These are phyloP conservation scores for Eutypa lata DNA, from an alignment of 2,329 filamentous ascomycete species.

Conservation along the genomic window DNA sequence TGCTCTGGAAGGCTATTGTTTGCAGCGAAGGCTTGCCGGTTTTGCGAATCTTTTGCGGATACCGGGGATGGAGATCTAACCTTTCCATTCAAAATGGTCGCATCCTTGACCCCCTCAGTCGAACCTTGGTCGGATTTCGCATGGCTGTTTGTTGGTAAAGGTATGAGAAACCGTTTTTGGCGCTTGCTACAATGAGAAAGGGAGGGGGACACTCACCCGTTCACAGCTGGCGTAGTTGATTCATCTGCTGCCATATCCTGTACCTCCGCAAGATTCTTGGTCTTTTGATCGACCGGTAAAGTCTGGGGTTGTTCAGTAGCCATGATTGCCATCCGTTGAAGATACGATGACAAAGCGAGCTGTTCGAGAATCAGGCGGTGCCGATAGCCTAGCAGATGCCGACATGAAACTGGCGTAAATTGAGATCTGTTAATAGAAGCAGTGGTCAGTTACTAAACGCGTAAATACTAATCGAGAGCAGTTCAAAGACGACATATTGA, in stretches of 20 bases:
- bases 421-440: neutral
- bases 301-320: slow-evolving; percentile 28
- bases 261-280: slow-evolving; percentile 6
- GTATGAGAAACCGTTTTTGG: neutral
- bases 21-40: slow-evolving; percentile 20
- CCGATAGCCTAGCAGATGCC: neutral
- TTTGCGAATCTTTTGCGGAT: slow-evolving; percentile 11
- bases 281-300: slow-evolving; percentile 19
- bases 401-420: slow-evolving; percentile 3
- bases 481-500: neutral
- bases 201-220: slow-evolving; percentile 43
- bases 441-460: neutral
- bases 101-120: too few species aligned
- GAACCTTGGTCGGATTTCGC: slow-evolving; percentile 15
- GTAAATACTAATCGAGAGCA: neutral
- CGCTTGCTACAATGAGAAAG: slow-evolving; percentile 1
- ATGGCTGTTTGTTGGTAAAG: slow-evolving; percentile 12
- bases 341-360: neutral
- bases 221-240: slow-evolving; percentile 35
- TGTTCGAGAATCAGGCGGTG: neutral
- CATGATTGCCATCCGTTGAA: slow-evolving; percentile 27
- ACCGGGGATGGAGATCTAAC: slow-evolving; percentile 4
- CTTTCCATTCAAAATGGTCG: slow-evolving; percentile 21
- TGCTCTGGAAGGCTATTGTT: slow-evolving; percentile 17
- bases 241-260: slow-evolving; percentile 50